phyloP scores from a whole-genome alignment of 768 basidiomycete genomes.

The Pulveroboletus ravenelii region DNA sequence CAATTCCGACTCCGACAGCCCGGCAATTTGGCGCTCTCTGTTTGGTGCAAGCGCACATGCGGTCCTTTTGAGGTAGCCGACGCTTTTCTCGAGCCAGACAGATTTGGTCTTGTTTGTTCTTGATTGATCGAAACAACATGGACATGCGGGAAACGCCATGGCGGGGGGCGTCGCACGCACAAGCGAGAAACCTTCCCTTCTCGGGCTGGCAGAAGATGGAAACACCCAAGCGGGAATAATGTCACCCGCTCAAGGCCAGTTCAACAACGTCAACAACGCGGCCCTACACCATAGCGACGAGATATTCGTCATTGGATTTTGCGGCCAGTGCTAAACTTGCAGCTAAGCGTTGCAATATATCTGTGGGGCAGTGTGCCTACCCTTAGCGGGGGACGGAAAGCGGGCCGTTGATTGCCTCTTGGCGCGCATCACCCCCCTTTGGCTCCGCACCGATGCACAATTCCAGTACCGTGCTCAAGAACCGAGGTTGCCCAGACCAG shows the following conservation, averaged over 20 bases:
- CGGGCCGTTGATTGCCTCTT: neutral
- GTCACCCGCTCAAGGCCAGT: too few species aligned
- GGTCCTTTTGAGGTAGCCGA: neutral
- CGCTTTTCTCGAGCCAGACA: neutral
- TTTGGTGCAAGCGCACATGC: too few species aligned
- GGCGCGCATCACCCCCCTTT: neutral
- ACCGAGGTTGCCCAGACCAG: neutral
- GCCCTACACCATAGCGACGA: too few species aligned
- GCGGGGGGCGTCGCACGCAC: neutral
- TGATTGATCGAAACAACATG: too few species aligned
- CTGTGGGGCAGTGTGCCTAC: neutral
- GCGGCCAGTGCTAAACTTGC: too few species aligned
- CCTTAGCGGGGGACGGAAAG: neutral
- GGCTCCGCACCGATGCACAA: neutral
- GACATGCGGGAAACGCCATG: neutral
- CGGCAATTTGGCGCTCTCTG: neutral
- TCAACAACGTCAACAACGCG: too few species aligned
- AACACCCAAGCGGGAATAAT: too few species aligned
- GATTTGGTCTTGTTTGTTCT: neutral
- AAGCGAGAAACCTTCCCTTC: neutral
- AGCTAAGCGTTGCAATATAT: neutral
- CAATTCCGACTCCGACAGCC: neutral
- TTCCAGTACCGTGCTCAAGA: neutral
- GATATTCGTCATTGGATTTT: too few species aligned
- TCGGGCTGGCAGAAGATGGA: too few species aligned